phyloP scores from a whole-genome alignment of 2,329 filamentous ascomycete genomes.

The Cercospora sp. region DNA sequence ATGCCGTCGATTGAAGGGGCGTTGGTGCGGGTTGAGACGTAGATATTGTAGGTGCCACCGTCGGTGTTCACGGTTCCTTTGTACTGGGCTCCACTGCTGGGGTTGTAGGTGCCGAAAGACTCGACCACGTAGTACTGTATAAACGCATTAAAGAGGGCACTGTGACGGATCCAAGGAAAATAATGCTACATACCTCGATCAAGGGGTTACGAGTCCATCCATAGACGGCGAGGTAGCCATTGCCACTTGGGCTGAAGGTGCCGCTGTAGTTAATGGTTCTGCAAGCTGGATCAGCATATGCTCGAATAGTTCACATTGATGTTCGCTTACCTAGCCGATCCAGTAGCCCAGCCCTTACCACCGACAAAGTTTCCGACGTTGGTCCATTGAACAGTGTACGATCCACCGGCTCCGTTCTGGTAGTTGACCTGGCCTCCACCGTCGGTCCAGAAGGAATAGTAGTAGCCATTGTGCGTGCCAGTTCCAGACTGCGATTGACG shows the following conservation, averaged over 20 bases:
- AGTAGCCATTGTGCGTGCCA: slow-evolving; percentile 59
- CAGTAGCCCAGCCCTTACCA: slow-evolving; percentile 61
- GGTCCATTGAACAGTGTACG: slow-evolving; percentile 51
- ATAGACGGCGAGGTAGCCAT: slow-evolving; percentile 59
- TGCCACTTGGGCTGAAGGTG: slow-evolving; percentile 51
- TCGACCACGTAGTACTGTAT: slow-evolving; percentile 50
- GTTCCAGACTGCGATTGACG: slow-evolving; percentile 48
- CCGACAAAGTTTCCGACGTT: slow-evolving; percentile 56
- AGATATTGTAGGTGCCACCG: slow-evolving; percentile 57
- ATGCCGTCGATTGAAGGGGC: slow-evolving; percentile 46
- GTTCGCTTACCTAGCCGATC: slow-evolving; percentile 48
- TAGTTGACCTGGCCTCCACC: slow-evolving; percentile 55
- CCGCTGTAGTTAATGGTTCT: slow-evolving; percentile 55
- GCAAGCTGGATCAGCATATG: background rate
- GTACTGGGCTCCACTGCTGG: slow-evolving; percentile 46
- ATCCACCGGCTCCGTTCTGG: slow-evolving; percentile 55
- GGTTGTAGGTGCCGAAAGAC: slow-evolving; percentile 51
- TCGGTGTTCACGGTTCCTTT: slow-evolving; percentile 56
- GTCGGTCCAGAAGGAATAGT: slow-evolving; percentile 63
- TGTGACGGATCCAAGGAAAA: background rate
- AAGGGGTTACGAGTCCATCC: slow-evolving; percentile 58
- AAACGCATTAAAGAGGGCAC: background rate
- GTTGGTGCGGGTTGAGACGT: slow-evolving; percentile 47
- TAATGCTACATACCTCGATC: slow-evolving; percentile 47
- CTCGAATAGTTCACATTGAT: background rate